Percentiles rank a stretch among this genome's conserved stretches.
phyloP scores from a whole-genome alignment of 805 yeast species.

The Wickerhamiella galacta region DNA sequence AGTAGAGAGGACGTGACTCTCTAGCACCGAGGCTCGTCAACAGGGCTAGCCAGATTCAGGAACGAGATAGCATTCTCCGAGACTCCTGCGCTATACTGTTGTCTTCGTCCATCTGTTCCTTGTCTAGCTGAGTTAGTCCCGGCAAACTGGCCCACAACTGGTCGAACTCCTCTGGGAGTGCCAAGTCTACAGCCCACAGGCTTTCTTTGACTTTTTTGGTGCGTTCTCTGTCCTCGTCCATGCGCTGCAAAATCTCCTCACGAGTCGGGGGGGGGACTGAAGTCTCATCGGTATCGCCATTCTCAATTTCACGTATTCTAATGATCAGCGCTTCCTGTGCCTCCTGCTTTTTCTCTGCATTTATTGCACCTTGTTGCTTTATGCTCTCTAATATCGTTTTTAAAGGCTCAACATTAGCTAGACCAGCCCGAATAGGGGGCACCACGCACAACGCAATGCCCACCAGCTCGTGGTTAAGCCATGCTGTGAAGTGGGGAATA shows the following conservation, averaged over 20 bases:
- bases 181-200: constrained; percentile 42
- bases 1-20: no score
- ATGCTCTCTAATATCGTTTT: constrained; percentile 10
- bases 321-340: background rate
- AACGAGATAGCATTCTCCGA: background rate
- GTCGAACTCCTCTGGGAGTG: background rate
- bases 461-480: constrained; percentile 6
- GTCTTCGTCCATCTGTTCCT: background rate
- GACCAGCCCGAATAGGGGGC: constrained; percentile 15
- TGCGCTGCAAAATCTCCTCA: constrained; percentile 51
- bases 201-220: constrained; percentile 67
- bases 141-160: background rate
- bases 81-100: background rate
- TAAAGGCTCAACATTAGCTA: constrained; percentile 13
- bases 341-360: background rate
- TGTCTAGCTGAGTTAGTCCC: background rate
- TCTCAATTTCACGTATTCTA: background rate
- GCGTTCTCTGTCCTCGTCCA: constrained; percentile 88
- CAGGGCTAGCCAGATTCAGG: no score
- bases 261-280: constrained; percentile 15
- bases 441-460: constrained; percentile 12
- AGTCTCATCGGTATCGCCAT: background rate
- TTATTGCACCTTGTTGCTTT: constrained; percentile 2
- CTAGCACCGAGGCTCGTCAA: no score
- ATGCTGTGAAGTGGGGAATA: background rate